Conservation (phyloP, 495 filamentous ascomycete species). For the Neurospora tetraspora region DNA sequence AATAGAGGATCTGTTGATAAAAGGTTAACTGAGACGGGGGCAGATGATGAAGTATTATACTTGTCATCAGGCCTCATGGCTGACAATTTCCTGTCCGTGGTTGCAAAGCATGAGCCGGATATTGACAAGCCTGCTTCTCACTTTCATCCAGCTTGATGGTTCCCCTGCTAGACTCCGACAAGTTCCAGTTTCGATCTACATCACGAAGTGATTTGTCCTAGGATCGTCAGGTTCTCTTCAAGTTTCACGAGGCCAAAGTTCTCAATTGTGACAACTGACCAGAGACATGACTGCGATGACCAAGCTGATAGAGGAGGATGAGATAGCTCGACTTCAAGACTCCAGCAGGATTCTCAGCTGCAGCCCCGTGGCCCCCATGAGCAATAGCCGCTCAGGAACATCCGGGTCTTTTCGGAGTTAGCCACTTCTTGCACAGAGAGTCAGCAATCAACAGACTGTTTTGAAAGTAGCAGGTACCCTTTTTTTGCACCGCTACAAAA, state of each 20-base stretch:
- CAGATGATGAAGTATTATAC: not conserved
- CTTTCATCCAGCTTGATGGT: not conserved
- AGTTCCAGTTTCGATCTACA: not conserved
- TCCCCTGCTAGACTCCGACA: not conserved
- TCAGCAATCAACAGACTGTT: not conserved
- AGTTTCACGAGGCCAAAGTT: not conserved
- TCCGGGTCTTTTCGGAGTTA: not conserved
- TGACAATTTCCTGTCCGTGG: not conserved
- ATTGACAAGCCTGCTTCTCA: not conserved
- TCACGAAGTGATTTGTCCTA: not conserved
- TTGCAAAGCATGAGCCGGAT: not conserved
- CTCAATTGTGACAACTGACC: not conserved
- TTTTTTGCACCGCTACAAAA: not conserved
- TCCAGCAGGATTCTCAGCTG: not conserved
- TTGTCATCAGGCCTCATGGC: not conserved
- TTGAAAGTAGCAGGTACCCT: not conserved
- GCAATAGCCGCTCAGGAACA: not conserved
- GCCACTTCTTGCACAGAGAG: not conserved
- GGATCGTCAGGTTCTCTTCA: not conserved
- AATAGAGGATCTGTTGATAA: not conserved
- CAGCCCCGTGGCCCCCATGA: not conserved
- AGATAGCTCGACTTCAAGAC: not conserved
- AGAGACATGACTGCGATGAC: not conserved
- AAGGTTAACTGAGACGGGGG: not conserved
- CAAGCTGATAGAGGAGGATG: not conserved